Base-by-base conservation (phyloP, 495 filamentous ascomycete genomes). In the Daldinia childiae region DNA sequence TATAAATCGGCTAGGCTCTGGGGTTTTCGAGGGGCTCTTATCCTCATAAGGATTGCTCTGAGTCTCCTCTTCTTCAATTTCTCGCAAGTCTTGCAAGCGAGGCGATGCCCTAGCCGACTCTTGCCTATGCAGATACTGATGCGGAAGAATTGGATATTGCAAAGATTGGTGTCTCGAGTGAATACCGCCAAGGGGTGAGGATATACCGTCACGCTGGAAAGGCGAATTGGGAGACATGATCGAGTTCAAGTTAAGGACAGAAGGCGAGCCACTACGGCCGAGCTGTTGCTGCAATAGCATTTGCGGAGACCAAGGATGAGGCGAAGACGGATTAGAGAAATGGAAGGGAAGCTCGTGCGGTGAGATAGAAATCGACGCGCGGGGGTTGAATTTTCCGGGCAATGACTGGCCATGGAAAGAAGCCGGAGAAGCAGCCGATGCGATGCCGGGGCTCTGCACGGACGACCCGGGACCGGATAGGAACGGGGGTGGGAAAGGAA, bases 161-260 rank as follows among this genome's bases (percentile, higher is more conserved):
- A 89, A 76, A 19, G 86, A 85, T 62, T 89, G 85, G 62, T 89
- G 88, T 39, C 87, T 84, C 52, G 85, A 82, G 65, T 90, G 89
- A 32, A 69, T 36, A 24, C 54, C 41, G 14, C 83, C 80, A 50
- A 84, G 75, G 56, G 82, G 73, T 11, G 74, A 65, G 26, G 75
- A 62, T 34, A 83, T 80, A 12, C 84, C 84, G 43, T 88, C 86
- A 14, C 79, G 78, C 7, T 82, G 79, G 69, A 84, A 87, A 7
- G 85, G 83, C 7, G 86, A 85, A 19, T 69, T 74, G 36, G 87
- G 87, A 3, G 86, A 87, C 65, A 86, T 81, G 29, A 84, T 71
- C n/a, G 81, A 78, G 32, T 77, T 78, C 60, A 85, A 66, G 65
- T 83, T 85, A 30, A 82, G 79, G 57, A 87, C 69, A 61, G 83